A percentile compares a stretch with the other conserved stretches of the same genome.
phyloP scores from a whole-genome alignment of 2,329 filamentous ascomycete species.

The Verticillium longisporum region DNA sequence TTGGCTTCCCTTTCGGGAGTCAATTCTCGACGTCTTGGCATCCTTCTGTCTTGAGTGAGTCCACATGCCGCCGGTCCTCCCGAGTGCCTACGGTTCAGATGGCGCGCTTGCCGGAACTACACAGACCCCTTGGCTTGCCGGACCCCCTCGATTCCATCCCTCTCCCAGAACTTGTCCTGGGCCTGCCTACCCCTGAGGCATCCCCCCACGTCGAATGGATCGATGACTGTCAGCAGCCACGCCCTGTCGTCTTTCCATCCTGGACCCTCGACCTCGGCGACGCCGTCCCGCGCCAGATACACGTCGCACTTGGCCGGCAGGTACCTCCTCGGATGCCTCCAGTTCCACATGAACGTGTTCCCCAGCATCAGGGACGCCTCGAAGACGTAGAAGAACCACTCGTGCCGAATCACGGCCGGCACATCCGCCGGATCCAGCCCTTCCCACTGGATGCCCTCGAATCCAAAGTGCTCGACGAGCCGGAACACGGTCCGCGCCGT shows the following conservation, averaged over 20 bases:
- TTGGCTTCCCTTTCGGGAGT: no score
- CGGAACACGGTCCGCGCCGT: conserved; percentile 49
- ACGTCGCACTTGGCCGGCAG: conserved; percentile 41
- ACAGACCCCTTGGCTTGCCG: neutral
- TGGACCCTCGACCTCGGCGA: conserved; percentile 39
- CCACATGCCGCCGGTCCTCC: no score
- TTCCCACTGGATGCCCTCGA: conserved; percentile 32
- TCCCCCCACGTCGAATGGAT: conserved; percentile 32
- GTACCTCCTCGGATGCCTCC: conserved; percentile 41
- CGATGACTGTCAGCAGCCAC: conserved; percentile 32
- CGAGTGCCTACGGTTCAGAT: no score
- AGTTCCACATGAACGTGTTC: conserved; percentile 43
- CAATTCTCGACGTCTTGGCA: no score
- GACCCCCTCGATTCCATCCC: neutral
- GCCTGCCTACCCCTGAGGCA: conserved; percentile 20
- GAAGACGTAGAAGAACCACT: conserved; percentile 55
- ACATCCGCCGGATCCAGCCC: conserved; percentile 27
- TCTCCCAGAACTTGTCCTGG: conserved; percentile 25
- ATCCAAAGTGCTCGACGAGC: conserved; percentile 50
- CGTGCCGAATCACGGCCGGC: conserved; percentile 43
- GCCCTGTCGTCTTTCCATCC: conserved; percentile 42
- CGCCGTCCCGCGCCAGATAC: conserved; percentile 42
- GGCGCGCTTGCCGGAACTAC: neutral
- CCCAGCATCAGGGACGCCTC: conserved; percentile 45
- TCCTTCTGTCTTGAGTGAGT: no score